Base-by-base conservation (phyloP, 179 eudicot species). In the Vitellaria paradoxa region DNA sequence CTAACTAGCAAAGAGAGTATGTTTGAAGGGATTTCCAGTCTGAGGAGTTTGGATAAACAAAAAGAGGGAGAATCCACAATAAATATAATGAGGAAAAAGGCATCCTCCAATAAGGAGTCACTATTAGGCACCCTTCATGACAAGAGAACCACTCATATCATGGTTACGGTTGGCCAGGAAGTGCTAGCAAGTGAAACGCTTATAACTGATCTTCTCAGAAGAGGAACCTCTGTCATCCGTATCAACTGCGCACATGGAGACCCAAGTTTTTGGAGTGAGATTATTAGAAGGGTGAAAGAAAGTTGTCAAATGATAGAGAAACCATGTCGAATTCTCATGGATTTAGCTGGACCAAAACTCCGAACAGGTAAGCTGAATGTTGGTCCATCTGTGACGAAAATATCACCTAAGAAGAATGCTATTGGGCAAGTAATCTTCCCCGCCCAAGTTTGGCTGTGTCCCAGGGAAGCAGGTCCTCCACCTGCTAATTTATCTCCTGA, bases 241-340 rank as follows among this genome's bases (percentile, higher is more conserved):
- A 88, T 88, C 71, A 88, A 88, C 81, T 88, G 92, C 77, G 92
- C 92, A 5, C 92, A 88, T 72, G 92, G 92, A 74, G 73, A 84
- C 72, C 88, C 81, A n/a, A 81, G 75, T 30, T 15, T 82, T 37
- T 88, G 92, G 92, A 83, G 87, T 75, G 89, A 88, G 81, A 86
- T 88, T 42, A 86, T 88, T 57, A 68, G 72, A 55, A 86, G 77
- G 72, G 88, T 88, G 66, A 86, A 76, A 65, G 79, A 59, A 57
- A 79, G 78, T 63, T 86, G 88, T 59, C 88, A 86, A 57, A 82
- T 77, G 87, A 82, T 88, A 6, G 89, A 88, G 82, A 88, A 78
- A 55, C 92, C 88, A 15, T 88, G 89, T 82, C 82, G 86, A 70
- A 70, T 88, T 65, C 89, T 88, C 80, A 88, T 88, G 91, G 91